Evolutionary conservation across 352 stramenopile genomes (phyloP).

Genomic region (Pythium aquatile): DNA sequence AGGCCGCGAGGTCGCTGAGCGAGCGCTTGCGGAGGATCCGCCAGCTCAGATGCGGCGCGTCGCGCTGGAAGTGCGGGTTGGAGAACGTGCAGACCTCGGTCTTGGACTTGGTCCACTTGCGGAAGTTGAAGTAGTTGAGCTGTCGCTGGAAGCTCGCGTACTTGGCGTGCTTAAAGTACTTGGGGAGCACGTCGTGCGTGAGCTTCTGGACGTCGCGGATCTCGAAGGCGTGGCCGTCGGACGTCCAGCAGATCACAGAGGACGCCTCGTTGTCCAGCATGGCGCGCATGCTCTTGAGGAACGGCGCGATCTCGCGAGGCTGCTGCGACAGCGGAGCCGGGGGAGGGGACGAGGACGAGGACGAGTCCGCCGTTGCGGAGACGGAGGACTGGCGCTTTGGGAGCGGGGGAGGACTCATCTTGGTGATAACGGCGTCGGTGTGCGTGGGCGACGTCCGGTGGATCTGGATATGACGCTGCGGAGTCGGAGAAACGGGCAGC

Average conservation of each 20-base stretch:
- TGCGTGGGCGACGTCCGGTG: neutral
- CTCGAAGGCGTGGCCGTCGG: slow-evolving; percentile 33
- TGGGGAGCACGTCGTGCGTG: slow-evolving; percentile 54
- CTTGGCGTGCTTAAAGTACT: slow-evolving; percentile 94
- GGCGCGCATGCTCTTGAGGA: slow-evolving; percentile 47
- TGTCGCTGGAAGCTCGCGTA: slow-evolving; percentile 94
- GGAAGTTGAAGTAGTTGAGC: slow-evolving; percentile 95
- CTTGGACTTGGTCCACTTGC: slow-evolving; percentile 88
- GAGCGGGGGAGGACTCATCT: neutral
- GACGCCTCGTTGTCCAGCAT: slow-evolving; percentile 50
- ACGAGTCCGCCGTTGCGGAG: neutral
- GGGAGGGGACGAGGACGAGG: neutral
- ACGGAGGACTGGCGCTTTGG: neutral
- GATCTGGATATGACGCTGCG: neutral
- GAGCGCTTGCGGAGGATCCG: slow-evolving; percentile 60
- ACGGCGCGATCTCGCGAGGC: slow-evolving; percentile 40
- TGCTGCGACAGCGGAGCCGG: neutral
- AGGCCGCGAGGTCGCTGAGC: neutral
- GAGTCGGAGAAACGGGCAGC: neutral
- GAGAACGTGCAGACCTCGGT: slow-evolving; percentile 77
- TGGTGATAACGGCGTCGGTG: neutral
- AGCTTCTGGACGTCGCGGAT: slow-evolving; percentile 42
- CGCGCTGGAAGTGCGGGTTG: slow-evolving; percentile 64
- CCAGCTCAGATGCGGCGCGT: slow-evolving; percentile 48
- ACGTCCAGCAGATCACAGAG: slow-evolving; percentile 29